These are phyloP conservation scores for Trametes pubescens DNA, from an alignment of 1,284 basidiomycete genomes.

Conservation along the genomic window DNA sequence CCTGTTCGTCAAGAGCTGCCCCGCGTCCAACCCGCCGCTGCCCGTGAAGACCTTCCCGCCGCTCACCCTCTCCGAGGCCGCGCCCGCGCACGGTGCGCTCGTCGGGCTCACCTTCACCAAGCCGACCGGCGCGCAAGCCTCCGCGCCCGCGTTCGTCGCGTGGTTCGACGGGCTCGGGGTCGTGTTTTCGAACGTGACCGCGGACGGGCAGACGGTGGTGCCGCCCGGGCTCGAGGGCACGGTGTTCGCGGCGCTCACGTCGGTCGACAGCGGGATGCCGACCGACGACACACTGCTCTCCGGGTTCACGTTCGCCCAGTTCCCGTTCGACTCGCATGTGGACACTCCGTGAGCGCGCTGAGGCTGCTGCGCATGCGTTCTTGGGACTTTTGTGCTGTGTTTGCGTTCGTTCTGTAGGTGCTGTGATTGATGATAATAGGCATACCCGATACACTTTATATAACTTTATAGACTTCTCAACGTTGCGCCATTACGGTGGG, in stretches of 20 bases:
- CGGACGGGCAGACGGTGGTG: conserved; percentile 42
- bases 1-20: conserved; percentile 43
- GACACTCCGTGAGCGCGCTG: not conserved
- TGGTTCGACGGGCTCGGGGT: conserved; percentile 48
- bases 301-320: conserved; percentile 42
- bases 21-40: conserved; percentile 48
- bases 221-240: conserved; percentile 42
- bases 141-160: conserved; percentile 41
- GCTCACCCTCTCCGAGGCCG: conserved; percentile 37
- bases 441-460: not conserved
- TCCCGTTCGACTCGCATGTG: conserved; percentile 34
- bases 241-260: conserved; percentile 41
- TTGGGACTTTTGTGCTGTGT: not conserved
- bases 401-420: not conserved
- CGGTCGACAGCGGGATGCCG: conserved; percentile 33
- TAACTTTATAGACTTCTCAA: not conserved
- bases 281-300: conserved; percentile 37
- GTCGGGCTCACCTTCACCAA: conserved; percentile 37
- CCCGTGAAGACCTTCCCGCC: conserved; percentile 50
- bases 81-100: conserved; percentile 37
- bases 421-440: not conserved
- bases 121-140: not conserved
- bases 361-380: no score
- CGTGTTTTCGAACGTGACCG: conserved; percentile 43
- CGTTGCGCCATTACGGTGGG: no score